Conservation (phyloP, 352 stramenopile species). For the Pythium periplocum region DNA sequence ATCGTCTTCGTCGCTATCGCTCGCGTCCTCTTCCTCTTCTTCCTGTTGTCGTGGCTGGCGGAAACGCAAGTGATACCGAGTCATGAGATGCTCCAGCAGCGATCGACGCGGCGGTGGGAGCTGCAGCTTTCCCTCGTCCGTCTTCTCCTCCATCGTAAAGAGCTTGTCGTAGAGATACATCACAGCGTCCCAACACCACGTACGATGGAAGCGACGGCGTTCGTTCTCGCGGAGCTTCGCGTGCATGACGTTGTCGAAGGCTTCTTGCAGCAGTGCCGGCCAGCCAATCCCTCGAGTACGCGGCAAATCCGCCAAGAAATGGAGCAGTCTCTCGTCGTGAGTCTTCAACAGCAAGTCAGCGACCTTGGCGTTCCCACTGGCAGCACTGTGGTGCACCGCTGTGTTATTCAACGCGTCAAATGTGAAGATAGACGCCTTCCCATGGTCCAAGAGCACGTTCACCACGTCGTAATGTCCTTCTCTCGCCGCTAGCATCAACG, state of each 20-base stretch:
- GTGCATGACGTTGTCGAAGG: slow-evolving; percentile 45
- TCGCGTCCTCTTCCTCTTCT: slow-evolving; percentile 20
- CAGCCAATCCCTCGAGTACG: slow-evolving; percentile 26
- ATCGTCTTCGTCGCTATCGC: slow-evolving; percentile 21
- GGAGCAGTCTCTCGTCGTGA: slow-evolving; percentile 40
- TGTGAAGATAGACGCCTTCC: slow-evolving; percentile 32
- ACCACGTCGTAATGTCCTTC: slow-evolving; percentile 46
- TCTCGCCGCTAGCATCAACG: slow-evolving; percentile 55
- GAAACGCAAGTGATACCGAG: slow-evolving; percentile 27
- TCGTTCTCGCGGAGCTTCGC: slow-evolving; percentile 61
- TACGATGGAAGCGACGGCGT: slow-evolving; percentile 52
- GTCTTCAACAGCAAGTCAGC: slow-evolving; percentile 34
- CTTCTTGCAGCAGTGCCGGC: slow-evolving; percentile 25
- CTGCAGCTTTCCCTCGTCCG: neutral
- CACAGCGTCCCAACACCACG: slow-evolving; percentile 54
- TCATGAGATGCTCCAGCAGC: slow-evolving; percentile 41
- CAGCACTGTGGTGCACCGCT: slow-evolving; percentile 58
- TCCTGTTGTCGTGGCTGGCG: slow-evolving; percentile 19
- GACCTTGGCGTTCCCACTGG: slow-evolving; percentile 36
- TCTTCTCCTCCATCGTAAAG: slow-evolving; percentile 7
- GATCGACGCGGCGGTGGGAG: slow-evolving; percentile 1
- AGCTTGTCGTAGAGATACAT: slow-evolving; percentile 35
- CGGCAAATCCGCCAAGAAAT: slow-evolving; percentile 40
- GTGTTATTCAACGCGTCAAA: slow-evolving; percentile 66
- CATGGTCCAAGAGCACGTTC: slow-evolving; percentile 32